Base-by-base conservation (phyloP, 2,329 filamentous ascomycete genomes). In the Hymenoscyphus fructigenus region DNA sequence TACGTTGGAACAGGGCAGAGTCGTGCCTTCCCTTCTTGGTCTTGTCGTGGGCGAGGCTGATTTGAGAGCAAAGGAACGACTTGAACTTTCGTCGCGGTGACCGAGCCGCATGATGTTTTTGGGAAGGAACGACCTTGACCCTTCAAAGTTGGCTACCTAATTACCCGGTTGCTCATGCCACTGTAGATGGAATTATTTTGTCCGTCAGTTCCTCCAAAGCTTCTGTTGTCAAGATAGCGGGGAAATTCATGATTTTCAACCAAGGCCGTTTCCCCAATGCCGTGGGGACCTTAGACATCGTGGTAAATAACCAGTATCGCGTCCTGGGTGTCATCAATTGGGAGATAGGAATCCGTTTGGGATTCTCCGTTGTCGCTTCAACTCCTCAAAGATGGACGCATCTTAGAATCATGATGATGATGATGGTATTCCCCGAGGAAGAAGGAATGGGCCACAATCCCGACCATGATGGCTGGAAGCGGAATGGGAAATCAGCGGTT, bases 241-340 rank as follows among this genome's bases (percentile, higher is more conserved):
- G 20, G n/a, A n/a, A n/a, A n/a, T n/a, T n/a, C n/a, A n/a, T n/a
- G n/a, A n/a, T n/a, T n/a, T n/a, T n/a, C 56, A 9, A 71, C 59
- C 17, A 69, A 53, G 74, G 75, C 6, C 75, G 74, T 36, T 78
- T 78, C 63, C 75, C 74, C 36, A 62, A 77, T 72, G 65, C 57
- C 75, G 77, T 65, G 60, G 65, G 29, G 73, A 76, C 55, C 74
- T 77, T 63, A n/a, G 69, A 75, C 65, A 74, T 77, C 14, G 69
- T 77, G 55, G 69, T 76, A 23, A 69, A 74, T 59, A 62, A 74
- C 20, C 59, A 64, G 26, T 74, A 70, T 62, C 36, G 69, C 1
- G 68, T 76, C 3, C 63, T 72, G 9, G 71, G 68, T 41, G 63
- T 76, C 47, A 75, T 77, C 56, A 74, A 77, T 66, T 78, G 74